Evolutionary conservation across 441 rosid species (phyloP), one percentile per base, ranked within the genome.

Genomic region (Bocquillonia castaneifolia): DNA sequence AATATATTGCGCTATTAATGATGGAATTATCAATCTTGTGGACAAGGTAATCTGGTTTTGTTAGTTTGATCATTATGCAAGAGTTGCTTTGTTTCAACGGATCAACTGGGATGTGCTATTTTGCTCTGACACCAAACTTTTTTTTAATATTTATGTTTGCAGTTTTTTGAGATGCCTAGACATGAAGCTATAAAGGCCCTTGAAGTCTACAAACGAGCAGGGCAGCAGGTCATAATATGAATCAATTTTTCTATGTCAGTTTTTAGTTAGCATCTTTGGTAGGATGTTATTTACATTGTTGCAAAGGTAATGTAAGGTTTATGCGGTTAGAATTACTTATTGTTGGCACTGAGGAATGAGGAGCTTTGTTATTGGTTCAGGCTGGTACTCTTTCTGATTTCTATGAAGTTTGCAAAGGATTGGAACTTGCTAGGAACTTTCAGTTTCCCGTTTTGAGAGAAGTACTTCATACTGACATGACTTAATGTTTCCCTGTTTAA

Each of bases 101-200:
- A 59, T 22, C 26, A 50, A 50, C 9, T 50, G 6, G 1, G n/a
- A 14, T 12, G n/a, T 67, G 25, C 23, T 39, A 15, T 52, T 47
- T 66, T 52, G n/a, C 59, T 63, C 48, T 55, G 22, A 12, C 15
- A 42, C n/a, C 66, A 56, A 61, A 51, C 1, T 36, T 69, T 67
- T 77, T 9, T 26, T 71, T n/a, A n/a, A n/a, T n/a, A n/a, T n/a
- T n/a, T n/a, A 67, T 65, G 51, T 40, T 74, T 84, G 79, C 88
- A 94, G 97, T 92, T 94, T 77, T 94, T 94, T 84, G 99, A 92
- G 88, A 94, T 94, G 99, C 97, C 99, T 60, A 89, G 94, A 66
- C 99, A 94, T 67, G 99, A 94, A 81, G 99, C 99, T 68, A 68
- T 92, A 64, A 87, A 70, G 72, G 96, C 97, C 75, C 94, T 94